A percentile compares a stretch with the other conserved stretches of the same genome.
Conservation (phyloP, 495 filamentous ascomycete species). For the Astrocystis sublimbata region DNA sequence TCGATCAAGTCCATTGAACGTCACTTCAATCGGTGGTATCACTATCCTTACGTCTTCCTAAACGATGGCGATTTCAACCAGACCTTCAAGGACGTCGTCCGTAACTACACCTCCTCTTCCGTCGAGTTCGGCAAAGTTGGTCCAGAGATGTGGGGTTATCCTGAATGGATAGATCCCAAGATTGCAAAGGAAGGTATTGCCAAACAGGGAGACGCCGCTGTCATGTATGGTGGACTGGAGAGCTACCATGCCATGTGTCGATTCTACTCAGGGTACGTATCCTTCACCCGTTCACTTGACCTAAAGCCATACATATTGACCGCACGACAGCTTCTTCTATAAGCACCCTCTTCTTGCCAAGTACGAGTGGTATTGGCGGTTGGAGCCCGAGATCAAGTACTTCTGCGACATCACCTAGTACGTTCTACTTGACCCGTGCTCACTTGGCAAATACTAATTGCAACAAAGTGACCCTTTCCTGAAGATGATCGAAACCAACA, state of each 20-base stretch:
- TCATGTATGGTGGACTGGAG: conserved; percentile 99
- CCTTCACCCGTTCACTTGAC: not conserved
- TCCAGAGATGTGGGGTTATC: conserved; percentile 89
- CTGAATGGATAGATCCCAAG: conserved; percentile 91
- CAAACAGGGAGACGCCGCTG: conserved; percentile 94
- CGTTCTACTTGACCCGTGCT: conserved; percentile 28
- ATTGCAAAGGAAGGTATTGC: conserved; percentile 93
- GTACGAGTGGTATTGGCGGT: conserved; percentile 99
- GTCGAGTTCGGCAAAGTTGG: conserved; percentile 97
- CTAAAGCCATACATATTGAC: conserved; percentile 22
- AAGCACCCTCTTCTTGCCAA: conserved; percentile 93
- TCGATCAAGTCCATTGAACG: conserved; percentile 97
- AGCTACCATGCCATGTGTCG: conserved; percentile 98
- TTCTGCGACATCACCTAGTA: conserved; percentile 99
- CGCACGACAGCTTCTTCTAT: conserved; percentile 77
- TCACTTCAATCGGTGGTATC: conserved; percentile 98
- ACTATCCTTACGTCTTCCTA: conserved; percentile 98
- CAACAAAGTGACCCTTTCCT: conserved; percentile 83
- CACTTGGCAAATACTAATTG: conserved; percentile 15
- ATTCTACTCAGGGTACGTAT: conserved; percentile 90
- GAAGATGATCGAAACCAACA: conserved; percentile 87
- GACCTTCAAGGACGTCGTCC: conserved; percentile 83
- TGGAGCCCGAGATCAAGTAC: conserved; percentile 99
- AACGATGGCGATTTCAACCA: conserved; percentile 97
- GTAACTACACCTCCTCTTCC: conserved; percentile 80